Evolutionary conservation across 2,329 filamentous ascomycete genomes (phyloP).

Genomic region (Parastagonospora avenae): DNA sequence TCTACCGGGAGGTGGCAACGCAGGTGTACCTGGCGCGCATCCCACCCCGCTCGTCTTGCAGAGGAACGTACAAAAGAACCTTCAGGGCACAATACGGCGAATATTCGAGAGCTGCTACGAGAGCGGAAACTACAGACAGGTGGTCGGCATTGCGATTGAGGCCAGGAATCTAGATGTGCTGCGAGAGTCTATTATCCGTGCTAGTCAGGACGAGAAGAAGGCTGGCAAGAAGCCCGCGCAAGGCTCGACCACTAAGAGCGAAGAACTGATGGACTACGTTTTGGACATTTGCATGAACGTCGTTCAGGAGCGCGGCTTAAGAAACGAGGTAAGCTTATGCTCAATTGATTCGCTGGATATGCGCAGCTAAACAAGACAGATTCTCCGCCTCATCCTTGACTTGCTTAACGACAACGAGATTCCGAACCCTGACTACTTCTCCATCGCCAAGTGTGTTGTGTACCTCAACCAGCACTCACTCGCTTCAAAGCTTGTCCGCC

Average conservation of each 20-base stretch:
- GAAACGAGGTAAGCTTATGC: constrained; percentile 62
- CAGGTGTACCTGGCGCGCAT: constrained; percentile 58
- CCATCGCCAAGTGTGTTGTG: constrained; percentile 96
- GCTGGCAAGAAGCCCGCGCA: constrained; percentile 63
- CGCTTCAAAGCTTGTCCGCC: constrained; percentile 82
- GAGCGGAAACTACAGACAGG: constrained; percentile 88
- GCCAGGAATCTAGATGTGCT: constrained; percentile 90
- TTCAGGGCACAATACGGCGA: constrained; percentile 83
- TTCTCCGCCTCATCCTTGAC: constrained; percentile 88
- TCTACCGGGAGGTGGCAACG: constrained; percentile 61
- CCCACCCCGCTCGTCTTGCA: constrained; percentile 70
- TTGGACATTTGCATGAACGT: constrained; percentile 97
- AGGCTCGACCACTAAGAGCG: constrained; percentile 65
- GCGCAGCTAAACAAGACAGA: constrained; percentile 55
- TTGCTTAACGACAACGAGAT: constrained; percentile 94
- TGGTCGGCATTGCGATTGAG: constrained; percentile 95
- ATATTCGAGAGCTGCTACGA: constrained; percentile 89
- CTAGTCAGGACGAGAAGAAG: constrained; percentile 81
- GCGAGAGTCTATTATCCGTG: constrained; percentile 82
- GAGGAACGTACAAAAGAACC: constrained; percentile 74
- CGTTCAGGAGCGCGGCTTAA: constrained; percentile 87
- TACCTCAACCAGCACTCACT: constrained; percentile 92
- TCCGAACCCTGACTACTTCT: constrained; percentile 92
- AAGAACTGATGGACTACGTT: constrained; percentile 96
- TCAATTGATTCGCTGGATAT: not conserved